Evolutionary conservation across 352 stramenopile genomes (phyloP).

Genomic region (Pythium graminicola): DNA sequence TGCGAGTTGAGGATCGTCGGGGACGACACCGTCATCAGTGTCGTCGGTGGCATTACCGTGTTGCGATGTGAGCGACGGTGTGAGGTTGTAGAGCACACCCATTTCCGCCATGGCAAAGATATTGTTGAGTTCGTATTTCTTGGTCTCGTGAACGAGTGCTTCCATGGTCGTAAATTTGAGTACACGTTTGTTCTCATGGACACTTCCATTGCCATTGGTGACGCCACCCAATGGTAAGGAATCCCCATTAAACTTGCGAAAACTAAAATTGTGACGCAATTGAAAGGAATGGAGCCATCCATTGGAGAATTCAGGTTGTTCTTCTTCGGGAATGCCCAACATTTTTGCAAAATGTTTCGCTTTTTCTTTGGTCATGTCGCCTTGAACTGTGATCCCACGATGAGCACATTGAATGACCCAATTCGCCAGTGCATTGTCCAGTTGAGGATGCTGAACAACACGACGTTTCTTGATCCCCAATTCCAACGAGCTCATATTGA

Average conservation of each 20-base stretch:
- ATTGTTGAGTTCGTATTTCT: constrained; percentile 66
- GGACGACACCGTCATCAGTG: neutral
- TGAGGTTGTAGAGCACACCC: constrained; percentile 64
- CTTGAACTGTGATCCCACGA: constrained; percentile 68
- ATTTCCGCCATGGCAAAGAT: constrained; percentile 78
- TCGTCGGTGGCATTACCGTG: constrained; percentile 20
- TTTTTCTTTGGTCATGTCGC: constrained; percentile 83
- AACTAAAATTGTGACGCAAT: constrained; percentile 79
- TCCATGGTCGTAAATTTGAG: constrained; percentile 61
- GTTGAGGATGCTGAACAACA: constrained; percentile 70
- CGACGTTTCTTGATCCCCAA: constrained; percentile 78
- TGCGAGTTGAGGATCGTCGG: constrained; percentile 44
- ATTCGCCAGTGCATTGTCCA: constrained; percentile 76
- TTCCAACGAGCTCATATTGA: constrained; percentile 77
- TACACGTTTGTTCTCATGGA: constrained; percentile 45
- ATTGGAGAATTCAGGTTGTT: constrained; percentile 84
- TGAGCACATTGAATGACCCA: constrained; percentile 84
- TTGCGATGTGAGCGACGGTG: constrained; percentile 24
- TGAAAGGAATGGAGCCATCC: constrained; percentile 84
- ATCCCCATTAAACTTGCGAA: constrained; percentile 75
- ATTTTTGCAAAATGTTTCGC: constrained; percentile 80
- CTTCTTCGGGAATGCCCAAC: constrained; percentile 64
- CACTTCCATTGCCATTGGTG: constrained; percentile 36
- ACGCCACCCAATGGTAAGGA: constrained; percentile 17
- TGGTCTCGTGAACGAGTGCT: constrained; percentile 48